A percentile compares a stretch with the other conserved stretches of the same genome.
These are phyloP conservation scores for Pavlovales sp. DNA, from an alignment of 208 protist species.

Conservation along the genomic window DNA sequence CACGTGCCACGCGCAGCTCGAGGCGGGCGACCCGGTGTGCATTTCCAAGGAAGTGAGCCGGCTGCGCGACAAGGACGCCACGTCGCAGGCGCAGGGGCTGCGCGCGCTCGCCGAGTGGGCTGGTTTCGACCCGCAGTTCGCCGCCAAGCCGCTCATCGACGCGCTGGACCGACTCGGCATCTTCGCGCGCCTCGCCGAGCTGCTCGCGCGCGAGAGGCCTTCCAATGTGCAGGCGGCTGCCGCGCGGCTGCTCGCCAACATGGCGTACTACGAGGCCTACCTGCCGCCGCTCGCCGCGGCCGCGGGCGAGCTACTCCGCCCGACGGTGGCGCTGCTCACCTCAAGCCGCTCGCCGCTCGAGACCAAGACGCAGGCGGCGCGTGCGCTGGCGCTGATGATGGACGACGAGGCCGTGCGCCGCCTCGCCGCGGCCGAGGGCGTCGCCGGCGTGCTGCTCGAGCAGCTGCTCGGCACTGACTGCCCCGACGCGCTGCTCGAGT, in stretches of 20 bases:
- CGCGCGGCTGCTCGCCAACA: neutral
- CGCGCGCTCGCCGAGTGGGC: slow-evolving; percentile 14
- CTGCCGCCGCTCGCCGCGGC: neutral
- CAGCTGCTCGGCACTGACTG: neutral
- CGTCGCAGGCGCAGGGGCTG: neutral
- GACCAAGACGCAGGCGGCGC: neutral
- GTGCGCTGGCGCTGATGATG: neutral
- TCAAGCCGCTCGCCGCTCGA: neutral
- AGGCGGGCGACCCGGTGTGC: slow-evolving; percentile 22
- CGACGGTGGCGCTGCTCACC: neutral
- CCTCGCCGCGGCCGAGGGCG: too few relatives aligned
- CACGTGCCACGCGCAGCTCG: slow-evolving; percentile 11
- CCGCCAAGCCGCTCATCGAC: neutral
- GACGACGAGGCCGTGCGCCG: neutral
- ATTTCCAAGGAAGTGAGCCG: neutral
- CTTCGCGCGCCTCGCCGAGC: neutral
- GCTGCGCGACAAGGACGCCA: neutral
- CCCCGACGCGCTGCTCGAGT: neutral
- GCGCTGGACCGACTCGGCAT: neutral
- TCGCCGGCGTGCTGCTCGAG: neutral
- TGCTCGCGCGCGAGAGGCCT: neutral
- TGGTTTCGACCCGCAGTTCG: slow-evolving; percentile 18
- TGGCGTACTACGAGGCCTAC: neutral
- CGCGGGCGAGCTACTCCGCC: neutral
- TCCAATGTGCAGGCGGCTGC: neutral